phyloP scores from a whole-genome alignment of 2,329 filamentous ascomycete species.

The Dothidotthia symphoricarpi region DNA sequence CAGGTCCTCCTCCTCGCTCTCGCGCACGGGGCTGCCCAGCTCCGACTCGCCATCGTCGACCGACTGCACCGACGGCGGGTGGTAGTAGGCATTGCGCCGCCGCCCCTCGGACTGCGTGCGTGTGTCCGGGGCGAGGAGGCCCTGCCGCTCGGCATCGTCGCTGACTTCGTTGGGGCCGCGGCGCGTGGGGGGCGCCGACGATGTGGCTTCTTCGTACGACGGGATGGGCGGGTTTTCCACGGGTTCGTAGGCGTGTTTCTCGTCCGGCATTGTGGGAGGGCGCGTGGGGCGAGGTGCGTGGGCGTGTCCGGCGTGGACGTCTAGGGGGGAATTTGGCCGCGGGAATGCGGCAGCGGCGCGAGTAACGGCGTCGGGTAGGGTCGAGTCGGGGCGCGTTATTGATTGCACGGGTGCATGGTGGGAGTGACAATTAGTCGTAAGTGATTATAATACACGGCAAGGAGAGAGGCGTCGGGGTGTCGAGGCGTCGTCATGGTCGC shows the following conservation, averaged over 20 bases:
- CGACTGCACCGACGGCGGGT: constrained; percentile 79
- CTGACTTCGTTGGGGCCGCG: constrained; percentile 60
- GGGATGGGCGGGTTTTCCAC: constrained; percentile 68
- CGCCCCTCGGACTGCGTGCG: constrained; percentile 29
- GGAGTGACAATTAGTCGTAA: no score
- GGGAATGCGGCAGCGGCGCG: neutral
- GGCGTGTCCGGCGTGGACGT: constrained; percentile 5
- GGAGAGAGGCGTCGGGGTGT: no score
- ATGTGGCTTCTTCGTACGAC: constrained; percentile 77
- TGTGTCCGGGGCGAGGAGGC: constrained; percentile 61
- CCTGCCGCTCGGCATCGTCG: constrained; percentile 73
- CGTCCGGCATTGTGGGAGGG: constrained; percentile 36
- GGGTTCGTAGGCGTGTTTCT: constrained; percentile 42
- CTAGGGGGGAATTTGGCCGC: constrained; percentile 5
- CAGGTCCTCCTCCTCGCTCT: constrained; percentile 56
- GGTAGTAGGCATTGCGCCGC: constrained; percentile 57
- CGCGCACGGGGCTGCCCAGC: constrained; percentile 53
- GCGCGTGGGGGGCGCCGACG: constrained; percentile 55
- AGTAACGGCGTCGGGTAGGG: constrained; percentile 2
- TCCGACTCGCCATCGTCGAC: constrained; percentile 56
- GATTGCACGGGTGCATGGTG: constrained; percentile 30
- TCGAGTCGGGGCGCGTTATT: constrained; percentile 12
- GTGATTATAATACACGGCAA: constrained; percentile 6
- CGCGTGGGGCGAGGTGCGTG: constrained; percentile 12
- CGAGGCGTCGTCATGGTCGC: no score